Evolutionary conservation across 345 rosid species (phyloP).

Genomic region (Aegle marmelos): DNA sequence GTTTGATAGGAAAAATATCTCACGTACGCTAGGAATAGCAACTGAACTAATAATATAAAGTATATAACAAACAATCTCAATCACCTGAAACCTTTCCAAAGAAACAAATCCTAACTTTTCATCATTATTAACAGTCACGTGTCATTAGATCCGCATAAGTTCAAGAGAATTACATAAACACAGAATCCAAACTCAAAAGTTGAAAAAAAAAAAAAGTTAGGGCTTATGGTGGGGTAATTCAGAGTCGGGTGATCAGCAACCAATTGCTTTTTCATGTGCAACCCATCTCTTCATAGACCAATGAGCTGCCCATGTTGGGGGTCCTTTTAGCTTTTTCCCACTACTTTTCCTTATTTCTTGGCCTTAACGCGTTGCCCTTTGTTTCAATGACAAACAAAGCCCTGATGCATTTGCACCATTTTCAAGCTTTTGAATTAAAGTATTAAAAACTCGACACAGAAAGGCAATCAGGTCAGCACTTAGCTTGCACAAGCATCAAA

Average conservation of each 20-base stretch:
- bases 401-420: neutral
- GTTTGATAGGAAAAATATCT: too few species aligned
- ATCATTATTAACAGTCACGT: neutral
- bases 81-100: neutral
- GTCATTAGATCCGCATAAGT: neutral
- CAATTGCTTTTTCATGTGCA: slow-evolving; percentile 36
- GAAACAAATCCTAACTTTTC: neutral
- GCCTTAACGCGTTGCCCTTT: slow-evolving; percentile 31
- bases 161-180: neutral
- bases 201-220: neutral
- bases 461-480: neutral
- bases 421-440: neutral
- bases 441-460: neutral
- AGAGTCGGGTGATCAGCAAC: slow-evolving; percentile 14
- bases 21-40: too few species aligned
- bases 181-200: neutral
- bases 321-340: slow-evolving; percentile 1
- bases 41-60: too few species aligned
- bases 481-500: neutral
- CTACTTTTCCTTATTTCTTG: slow-evolving; percentile 19
- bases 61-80: neutral
- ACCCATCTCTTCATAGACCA: slow-evolving; percentile 33
- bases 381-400: slow-evolving; percentile 22
- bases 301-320: slow-evolving; percentile 29
- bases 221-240: neutral